Evolutionary conservation across 1,284 basidiomycete genomes (phyloP).

Genomic region (Lignosus rhinocerotis): DNA sequence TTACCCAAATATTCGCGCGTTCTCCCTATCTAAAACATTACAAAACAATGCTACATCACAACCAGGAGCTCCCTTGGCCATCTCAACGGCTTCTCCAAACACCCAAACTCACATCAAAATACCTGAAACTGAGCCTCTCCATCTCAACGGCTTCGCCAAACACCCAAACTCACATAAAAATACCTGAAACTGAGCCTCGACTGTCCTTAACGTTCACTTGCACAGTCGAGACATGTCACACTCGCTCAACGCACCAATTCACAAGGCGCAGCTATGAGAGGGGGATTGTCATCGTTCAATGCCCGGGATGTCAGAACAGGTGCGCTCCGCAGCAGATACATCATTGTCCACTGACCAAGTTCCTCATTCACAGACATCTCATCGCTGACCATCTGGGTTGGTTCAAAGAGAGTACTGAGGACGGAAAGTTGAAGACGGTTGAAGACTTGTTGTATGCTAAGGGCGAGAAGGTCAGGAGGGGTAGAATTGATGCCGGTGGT

Average conservation of each 20-base stretch:
- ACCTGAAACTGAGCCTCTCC: constrained; percentile 19
- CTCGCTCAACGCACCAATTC: constrained; percentile 89
- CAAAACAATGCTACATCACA: neutral
- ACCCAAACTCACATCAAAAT: constrained; percentile 21
- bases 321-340: constrained; percentile 36
- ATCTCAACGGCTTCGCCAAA: neutral
- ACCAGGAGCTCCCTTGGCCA: neutral
- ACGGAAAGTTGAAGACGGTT: constrained; percentile 73
- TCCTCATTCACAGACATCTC: constrained; percentile 57
- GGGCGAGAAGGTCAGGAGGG: constrained; percentile 74
- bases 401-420: constrained; percentile 82
- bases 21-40: neutral
- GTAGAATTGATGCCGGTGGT: constrained; percentile 47
- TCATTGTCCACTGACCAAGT: neutral
- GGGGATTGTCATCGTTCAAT: constrained; percentile 91
- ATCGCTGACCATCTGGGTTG: constrained; percentile 93
- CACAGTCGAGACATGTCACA: constrained; percentile 74
- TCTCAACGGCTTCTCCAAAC: neutral
- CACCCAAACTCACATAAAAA: constrained; percentile 18
- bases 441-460: constrained; percentile 79
- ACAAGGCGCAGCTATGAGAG: constrained; percentile 81
- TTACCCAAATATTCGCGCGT: neutral
- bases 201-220: constrained; percentile 87
- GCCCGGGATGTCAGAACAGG: constrained; percentile 90
- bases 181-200: constrained; percentile 46